Base-by-base conservation (phyloP, 352 stramenopile genomes). In the Phytophthora sp. region DNA sequence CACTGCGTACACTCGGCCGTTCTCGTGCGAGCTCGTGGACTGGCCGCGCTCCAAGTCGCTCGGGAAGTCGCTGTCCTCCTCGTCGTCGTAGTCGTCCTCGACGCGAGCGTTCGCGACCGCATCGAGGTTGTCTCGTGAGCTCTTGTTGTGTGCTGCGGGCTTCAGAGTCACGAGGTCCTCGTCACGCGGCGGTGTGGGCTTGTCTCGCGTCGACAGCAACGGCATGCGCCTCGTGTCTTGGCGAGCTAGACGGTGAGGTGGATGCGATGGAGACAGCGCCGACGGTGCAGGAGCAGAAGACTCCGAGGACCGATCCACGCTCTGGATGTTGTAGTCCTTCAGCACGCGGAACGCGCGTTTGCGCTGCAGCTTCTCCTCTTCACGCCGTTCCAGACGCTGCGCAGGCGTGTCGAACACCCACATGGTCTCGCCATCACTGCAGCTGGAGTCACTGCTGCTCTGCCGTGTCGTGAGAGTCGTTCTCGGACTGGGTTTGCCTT, bases 261-360 rank as follows among this genome's bases (percentile, higher is more conserved):
- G n/a, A n/a, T n/a, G n/a, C n/a, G n/a, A n/a, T n/a, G n/a, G n/a
- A n/a, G n/a, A n/a, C n/a, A n/a, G n/a, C n/a, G n/a, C n/a, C n/a
- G n/a, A n/a, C n/a, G n/a, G n/a, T n/a, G n/a, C n/a, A n/a, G 50
- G 34, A 5, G 21, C 28, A 28, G 34, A 37, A 30, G 21, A 38
- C 8, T 54, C 61, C 8, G 54, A 49, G 0, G 52, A 30, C 18
- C 58, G 20, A 6, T 27, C 57, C n/a, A 72, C 54, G 13, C 42
- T 66, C 53, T 79, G 54, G 41, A 80, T 77, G 34, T 77, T 66
- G 41, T 85, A 87, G 51, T 81, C 54, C 38, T 70, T 61, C 9
- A 90, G 52, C 37, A 88, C 76, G 15, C 66, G 66, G 72, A 90
- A 90, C 7, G 66, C 70, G 0, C 63, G 68, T 49, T 74, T 79